phyloP scores from a whole-genome alignment of 129 eudicot species.

The Flaveria robusta region DNA sequence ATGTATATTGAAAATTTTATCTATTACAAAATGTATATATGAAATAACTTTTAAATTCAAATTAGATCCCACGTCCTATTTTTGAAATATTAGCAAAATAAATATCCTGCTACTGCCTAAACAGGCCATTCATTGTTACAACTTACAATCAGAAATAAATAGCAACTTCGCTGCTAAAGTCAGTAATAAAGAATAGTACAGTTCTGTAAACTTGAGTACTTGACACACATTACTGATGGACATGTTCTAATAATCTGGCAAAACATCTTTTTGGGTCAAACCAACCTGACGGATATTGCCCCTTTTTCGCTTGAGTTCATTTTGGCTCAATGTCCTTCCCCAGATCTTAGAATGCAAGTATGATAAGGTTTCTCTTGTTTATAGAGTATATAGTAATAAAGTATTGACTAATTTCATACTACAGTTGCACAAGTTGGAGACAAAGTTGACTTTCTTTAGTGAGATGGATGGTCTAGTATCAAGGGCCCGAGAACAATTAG shows the following conservation, averaged over 20 bases:
- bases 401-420: constrained; percentile 4
- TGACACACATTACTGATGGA: neutral
- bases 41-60: neutral
- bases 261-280: neutral
- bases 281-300: neutral
- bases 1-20: neutral
- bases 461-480: constrained; percentile 84
- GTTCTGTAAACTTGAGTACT: neutral
- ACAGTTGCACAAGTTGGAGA: constrained; percentile 86
- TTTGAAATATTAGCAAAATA: neutral
- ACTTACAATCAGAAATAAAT: neutral
- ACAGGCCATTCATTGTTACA: neutral
- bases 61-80: neutral
- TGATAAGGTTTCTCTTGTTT: neutral
- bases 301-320: neutral
- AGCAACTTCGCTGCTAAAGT: neutral
- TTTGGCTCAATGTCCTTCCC: neutral
- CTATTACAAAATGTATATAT: neutral
- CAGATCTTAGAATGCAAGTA: neutral
- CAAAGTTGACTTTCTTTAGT: constrained; percentile 70
- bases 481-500: constrained; percentile 84
- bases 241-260: neutral
- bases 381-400: neutral
- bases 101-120: neutral
- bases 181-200: neutral